These are phyloP conservation scores for Solanum etuberosum DNA, from an alignment of 257 asterid species.

Conservation along the genomic window DNA sequence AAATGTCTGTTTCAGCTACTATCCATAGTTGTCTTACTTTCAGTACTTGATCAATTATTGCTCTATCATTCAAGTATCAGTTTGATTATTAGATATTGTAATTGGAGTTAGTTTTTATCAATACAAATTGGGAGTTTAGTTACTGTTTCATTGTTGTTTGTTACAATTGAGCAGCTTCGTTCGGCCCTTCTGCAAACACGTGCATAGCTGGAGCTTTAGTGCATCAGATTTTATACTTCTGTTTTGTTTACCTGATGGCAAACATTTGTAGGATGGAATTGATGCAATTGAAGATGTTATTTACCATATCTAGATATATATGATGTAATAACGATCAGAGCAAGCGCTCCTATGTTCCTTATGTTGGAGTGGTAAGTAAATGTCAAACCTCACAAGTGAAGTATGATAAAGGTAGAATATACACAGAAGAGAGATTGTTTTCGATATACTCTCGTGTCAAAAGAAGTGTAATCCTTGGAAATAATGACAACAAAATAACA, in stretches of 20 bases:
- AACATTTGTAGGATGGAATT: neutral
- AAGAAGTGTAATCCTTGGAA: neutral
- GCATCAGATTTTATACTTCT: neutral
- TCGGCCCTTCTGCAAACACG: fast-evolving
- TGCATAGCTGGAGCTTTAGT: no score
- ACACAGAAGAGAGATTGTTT: neutral
- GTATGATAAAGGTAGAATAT: no score
- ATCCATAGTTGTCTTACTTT: neutral
- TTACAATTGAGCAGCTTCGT: no score
- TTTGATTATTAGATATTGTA: neutral
- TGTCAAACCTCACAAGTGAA: no score
- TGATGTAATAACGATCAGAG: conserved; percentile 83
- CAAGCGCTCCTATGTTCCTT: conserved; percentile 93
- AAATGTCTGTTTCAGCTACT: neutral
- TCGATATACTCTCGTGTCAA: neutral
- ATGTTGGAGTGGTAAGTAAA: no score
- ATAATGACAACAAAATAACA: neutral
- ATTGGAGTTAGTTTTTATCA: neutral
- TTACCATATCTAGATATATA: conserved; percentile 16
- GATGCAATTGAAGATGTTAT: neutral
- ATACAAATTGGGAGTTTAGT: neutral
- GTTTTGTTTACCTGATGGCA: neutral
- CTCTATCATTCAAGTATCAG: neutral
- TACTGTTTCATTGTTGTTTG: neutral
- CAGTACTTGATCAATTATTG: neutral